Evolutionary conservation across 148 eudicot genomes (phyloP).

Genomic region (Silene uniflora): DNA sequence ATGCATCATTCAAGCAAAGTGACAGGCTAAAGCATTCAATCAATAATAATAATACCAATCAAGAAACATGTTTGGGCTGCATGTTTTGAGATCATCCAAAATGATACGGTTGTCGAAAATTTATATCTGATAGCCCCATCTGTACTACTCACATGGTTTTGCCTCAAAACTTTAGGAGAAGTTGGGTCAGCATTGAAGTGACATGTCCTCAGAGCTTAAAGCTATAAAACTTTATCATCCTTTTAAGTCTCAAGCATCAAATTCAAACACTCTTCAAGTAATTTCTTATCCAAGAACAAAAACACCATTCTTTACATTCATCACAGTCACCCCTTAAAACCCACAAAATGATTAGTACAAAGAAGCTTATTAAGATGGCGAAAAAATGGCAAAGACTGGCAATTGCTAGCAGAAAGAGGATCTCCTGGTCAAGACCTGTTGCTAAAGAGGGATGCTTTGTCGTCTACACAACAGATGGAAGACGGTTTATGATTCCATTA

Average conservation of each 20-base stretch:
- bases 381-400: too few relatives aligned
- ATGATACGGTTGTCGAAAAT: not conserved
- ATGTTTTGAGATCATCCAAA: not conserved
- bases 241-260: not conserved
- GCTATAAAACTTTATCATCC: constrained; percentile 17
- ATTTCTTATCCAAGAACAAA: not conserved
- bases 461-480: not conserved
- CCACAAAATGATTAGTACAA: constrained; percentile 13
- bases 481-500: too few relatives aligned
- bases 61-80: not conserved
- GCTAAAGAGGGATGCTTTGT: not conserved
- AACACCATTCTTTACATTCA: not conserved
- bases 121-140: not conserved
- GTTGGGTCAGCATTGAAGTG: not conserved
- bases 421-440: not conserved
- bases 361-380: too few relatives aligned
- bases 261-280: not conserved
- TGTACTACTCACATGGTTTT: not conserved
- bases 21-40: not conserved
- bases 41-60: too few relatives aligned
- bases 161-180: not conserved
- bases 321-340: not conserved
- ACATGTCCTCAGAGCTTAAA: constrained; percentile 13
- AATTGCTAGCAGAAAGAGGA: too few relatives aligned
- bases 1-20: not conserved